Conservation (phyloP, 176 grass and related monocot genomes). For the Oryza nivara region DNA sequence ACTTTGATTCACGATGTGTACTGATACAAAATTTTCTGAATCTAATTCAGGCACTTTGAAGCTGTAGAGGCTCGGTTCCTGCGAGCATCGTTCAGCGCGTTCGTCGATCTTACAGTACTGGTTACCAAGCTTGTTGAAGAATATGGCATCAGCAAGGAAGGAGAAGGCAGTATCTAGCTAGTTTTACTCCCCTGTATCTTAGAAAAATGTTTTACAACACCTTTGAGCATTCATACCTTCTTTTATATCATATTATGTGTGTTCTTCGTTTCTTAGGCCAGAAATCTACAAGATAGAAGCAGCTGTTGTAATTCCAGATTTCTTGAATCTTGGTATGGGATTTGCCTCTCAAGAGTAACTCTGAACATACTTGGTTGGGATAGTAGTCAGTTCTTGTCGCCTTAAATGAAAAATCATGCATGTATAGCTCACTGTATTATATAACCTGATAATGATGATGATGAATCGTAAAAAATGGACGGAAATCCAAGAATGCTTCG, state of each 20-base stretch:
- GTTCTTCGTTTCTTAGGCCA: neutral
- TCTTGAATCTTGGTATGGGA: neutral
- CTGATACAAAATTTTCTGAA: too few relatives aligned
- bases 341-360: too few relatives aligned
- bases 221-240: too few relatives aligned
- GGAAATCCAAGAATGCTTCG: too few relatives aligned
- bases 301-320: neutral
- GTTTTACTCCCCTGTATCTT: neutral
- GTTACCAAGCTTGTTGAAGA: slow-evolving; percentile 82
- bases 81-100: slow-evolving; percentile 73
- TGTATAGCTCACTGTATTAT: too few relatives aligned
- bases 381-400: too few relatives aligned
- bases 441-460: too few relatives aligned
- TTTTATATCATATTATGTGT: neutral
- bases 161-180: neutral
- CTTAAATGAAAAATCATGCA: too few relatives aligned
- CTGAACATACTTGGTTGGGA: too few relatives aligned
- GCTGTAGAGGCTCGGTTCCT: slow-evolving; percentile 83
- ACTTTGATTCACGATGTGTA: too few relatives aligned
- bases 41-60: slow-evolving; percentile 74
- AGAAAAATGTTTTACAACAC: too few relatives aligned
- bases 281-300: neutral
- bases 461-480: too few relatives aligned
- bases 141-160: slow-evolving; percentile 44
- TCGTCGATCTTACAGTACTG: slow-evolving; percentile 77